phyloP scores from a whole-genome alignment of 208 protist genomes.

The Trypanosoma avium region DNA sequence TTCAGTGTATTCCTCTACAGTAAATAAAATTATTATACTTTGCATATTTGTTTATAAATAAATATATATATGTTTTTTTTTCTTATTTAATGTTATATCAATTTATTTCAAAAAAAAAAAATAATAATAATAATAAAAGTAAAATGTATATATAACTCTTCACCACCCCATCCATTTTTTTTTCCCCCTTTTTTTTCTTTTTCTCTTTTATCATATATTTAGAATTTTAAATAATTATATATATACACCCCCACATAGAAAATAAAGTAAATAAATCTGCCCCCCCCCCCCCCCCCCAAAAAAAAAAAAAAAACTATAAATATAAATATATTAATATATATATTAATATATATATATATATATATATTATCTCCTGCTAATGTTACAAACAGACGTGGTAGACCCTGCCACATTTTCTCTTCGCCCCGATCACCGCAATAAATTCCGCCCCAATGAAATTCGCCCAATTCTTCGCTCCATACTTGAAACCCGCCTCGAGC shows the following conservation, averaged over 20 bases:
- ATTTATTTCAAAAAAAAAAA: no score
- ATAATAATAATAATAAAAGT: no score
- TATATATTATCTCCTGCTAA: no score
- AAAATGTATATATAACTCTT: constrained; percentile 13
- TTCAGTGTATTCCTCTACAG: neutral
- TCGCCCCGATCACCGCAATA: constrained; percentile 82
- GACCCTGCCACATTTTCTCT: constrained; percentile 87
- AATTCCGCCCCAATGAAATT: constrained; percentile 85
- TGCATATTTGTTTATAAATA: neutral
- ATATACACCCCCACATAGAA: no score
- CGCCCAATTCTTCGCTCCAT: constrained; percentile 77
- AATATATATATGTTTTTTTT: neutral
- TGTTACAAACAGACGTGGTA: constrained; percentile 49
- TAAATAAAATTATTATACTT: neutral
- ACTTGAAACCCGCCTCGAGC: constrained; percentile 76
- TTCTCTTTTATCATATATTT: constrained; percentile 18
- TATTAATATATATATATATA: neutral
- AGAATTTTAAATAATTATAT: no score
- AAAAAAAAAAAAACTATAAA: no score
- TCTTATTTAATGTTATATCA: neutral
- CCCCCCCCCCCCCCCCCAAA: no score
- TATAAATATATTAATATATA: neutral
- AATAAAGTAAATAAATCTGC: no score
- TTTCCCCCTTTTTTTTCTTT: neutral
- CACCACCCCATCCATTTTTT: neutral